phyloP scores from a whole-genome alignment of 805 yeast genomes.

The Zygotorulaspora florentina region DNA sequence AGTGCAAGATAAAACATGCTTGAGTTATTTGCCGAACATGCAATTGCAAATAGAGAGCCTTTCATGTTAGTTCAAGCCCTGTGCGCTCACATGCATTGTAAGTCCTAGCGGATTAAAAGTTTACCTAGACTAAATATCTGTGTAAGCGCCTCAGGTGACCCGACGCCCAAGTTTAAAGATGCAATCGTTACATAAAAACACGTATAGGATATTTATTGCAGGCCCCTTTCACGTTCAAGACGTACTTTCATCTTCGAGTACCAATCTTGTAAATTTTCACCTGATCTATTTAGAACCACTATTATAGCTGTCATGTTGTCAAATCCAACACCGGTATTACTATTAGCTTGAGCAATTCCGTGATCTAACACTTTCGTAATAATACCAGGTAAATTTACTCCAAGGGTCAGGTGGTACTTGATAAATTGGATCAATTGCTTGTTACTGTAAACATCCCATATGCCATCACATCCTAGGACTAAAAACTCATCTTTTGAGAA shows the following conservation, averaged over 20 bases:
- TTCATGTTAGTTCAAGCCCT: too few species aligned
- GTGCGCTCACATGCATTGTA: too few species aligned
- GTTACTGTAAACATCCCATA: conserved; percentile 70
- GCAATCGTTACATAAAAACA: too few species aligned
- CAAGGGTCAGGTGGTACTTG: conserved; percentile 53
- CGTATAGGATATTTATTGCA: neutral
- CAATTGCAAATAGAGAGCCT: too few species aligned
- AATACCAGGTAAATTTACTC: conserved; percentile 55
- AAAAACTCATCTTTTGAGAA: conserved; percentile 56
- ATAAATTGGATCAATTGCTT: conserved; percentile 50
- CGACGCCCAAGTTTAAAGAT: too few species aligned
- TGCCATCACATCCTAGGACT: conserved; percentile 77
- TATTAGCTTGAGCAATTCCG: conserved; percentile 66
- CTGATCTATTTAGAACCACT: conserved; percentile 52
- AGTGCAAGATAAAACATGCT: too few species aligned
- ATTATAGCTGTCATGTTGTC: conserved; percentile 79
- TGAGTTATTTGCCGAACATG: too few species aligned
- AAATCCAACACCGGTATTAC: conserved; percentile 73
- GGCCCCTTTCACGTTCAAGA: conserved; percentile 34
- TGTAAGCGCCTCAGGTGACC: too few species aligned
- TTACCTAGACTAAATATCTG: too few species aligned
- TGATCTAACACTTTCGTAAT: conserved; percentile 57
- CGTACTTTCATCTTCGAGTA: conserved; percentile 47
- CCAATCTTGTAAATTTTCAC: conserved; percentile 52
- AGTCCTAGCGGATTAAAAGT: too few species aligned